phyloP scores from a whole-genome alignment of 1,139 yeast species.

The Debaryomyces sp. region DNA sequence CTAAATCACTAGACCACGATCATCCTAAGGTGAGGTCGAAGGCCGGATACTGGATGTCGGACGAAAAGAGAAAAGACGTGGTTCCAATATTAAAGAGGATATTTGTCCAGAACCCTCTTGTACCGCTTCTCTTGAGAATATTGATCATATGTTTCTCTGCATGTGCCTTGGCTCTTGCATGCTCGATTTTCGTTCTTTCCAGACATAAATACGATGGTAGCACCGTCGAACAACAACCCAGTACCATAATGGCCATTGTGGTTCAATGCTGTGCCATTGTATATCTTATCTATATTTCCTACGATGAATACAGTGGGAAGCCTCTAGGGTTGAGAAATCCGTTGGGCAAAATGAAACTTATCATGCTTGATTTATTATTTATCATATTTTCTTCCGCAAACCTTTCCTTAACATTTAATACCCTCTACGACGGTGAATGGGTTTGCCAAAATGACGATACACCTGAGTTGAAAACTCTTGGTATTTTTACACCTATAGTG shows the following conservation, averaged over 20 bases:
- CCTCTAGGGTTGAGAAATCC: slow-evolving; percentile 91
- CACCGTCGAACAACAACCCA: slow-evolving; percentile 74
- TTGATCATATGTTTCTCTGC: slow-evolving; percentile 64
- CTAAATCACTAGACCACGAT: slow-evolving; percentile 17
- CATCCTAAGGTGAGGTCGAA: slow-evolving; percentile 48
- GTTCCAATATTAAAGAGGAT: slow-evolving; percentile 61
- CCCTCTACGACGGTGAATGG: slow-evolving; percentile 82
- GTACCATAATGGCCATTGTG: slow-evolving; percentile 88
- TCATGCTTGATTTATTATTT: slow-evolving; percentile 78
- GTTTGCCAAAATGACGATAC: slow-evolving; percentile 53
- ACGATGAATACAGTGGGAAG: slow-evolving; percentile 89
- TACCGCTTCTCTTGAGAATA: slow-evolving; percentile 76
- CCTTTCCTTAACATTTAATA: slow-evolving; percentile 80
- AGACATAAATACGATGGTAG: slow-evolving; percentile 34
- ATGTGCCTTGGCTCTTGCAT: slow-evolving; percentile 68
- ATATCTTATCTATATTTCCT: slow-evolving; percentile 79
- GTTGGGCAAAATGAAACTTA: slow-evolving; percentile 73
- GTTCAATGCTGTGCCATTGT: slow-evolving; percentile 80
- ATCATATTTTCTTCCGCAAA: slow-evolving; percentile 95
- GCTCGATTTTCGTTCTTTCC: slow-evolving; percentile 60
- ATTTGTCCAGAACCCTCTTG: slow-evolving; percentile 73
- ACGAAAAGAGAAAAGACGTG: slow-evolving; percentile 65
- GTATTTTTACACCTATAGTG: slow-evolving; percentile 33
- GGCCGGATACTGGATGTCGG: slow-evolving; percentile 71
- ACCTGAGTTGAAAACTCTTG: slow-evolving; percentile 25